Evolutionary conservation across 768 basidiomycete species (phyloP), one percentile per base, ranked within the genome.

Genomic region (Clathrus columnatus): DNA sequence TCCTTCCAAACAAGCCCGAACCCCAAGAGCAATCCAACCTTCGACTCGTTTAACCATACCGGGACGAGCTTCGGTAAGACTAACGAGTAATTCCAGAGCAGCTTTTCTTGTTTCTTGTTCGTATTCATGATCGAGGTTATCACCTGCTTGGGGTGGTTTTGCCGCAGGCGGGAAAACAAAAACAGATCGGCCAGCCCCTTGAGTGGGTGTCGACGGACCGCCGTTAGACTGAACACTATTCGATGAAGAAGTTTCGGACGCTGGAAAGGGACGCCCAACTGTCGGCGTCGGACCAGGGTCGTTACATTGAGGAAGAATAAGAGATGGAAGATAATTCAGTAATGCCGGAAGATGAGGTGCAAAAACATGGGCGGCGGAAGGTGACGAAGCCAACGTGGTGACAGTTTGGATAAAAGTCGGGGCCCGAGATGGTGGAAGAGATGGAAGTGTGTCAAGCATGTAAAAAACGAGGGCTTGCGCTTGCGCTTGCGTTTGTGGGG

Each of bases 11-110:
- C 87, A 90, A 7, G 85, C 85, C 1, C 85, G 72, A 0, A 91
- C 84, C 36, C 89, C 69, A 16, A 81, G 75, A 7, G 73, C 75
- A 1, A 82, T 80, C 88, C 88, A 91, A 0, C 83, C 87, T 21
- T 77, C 74, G 0, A 82, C 79, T 41, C 80, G 75, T 60, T 76
- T 74, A 6, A 85, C 86, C 80, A 90, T 84, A 4, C 70, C 69
- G 0, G 88, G 83, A 30, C 77, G 74, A 2, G 87, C 79, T 67
- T 94, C 91, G 26, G 78, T 81, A n/a, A 95, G 68, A 11, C 79
- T 81, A 52, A 93, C 74, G 80, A 94, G 84, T 51, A 94, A 81
- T 67, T 94, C 91, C 8, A 92, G 70, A 7, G 88, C 86, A 0
- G 82, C 80, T 51, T 83, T 79, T 8, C 89, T 74, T 27, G 89